Evolutionary conservation across 129 eudicot species (phyloP).

Genomic region (Kitagawia praeruptora): DNA sequence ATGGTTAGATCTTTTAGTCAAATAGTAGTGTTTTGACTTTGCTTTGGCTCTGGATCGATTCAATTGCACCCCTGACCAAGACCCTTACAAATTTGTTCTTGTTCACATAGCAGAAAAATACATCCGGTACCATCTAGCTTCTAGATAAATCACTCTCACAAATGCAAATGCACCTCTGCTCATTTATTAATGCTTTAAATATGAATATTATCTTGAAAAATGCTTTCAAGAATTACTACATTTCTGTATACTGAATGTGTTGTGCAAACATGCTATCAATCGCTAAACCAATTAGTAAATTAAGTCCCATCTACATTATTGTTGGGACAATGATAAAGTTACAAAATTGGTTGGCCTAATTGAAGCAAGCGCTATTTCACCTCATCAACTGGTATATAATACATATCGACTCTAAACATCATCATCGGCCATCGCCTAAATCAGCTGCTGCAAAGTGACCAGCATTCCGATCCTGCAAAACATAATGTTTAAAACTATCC

Average conservation of each 20-base stretch:
- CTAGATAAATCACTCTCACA: neutral
- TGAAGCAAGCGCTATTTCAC: neutral
- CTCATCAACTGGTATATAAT: neutral
- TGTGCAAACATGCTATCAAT: neutral
- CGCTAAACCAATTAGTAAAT: neutral
- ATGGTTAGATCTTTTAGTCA: too few species aligned
- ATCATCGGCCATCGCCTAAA: neutral
- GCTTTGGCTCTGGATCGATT: too few species aligned
- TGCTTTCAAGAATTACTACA: neutral
- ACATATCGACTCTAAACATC: neutral
- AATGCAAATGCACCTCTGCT: neutral
- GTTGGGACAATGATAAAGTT: neutral
- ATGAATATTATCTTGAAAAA: neutral
- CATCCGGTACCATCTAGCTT: too few species aligned
- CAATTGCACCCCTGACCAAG: too few species aligned
- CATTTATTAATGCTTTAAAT: neutral
- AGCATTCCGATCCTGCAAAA: constrained; percentile 8
- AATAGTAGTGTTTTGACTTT: too few species aligned
- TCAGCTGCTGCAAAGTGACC: neutral
- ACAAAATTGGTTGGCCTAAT: neutral
- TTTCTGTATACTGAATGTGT: neutral
- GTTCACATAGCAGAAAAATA: too few species aligned
- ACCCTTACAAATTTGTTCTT: too few species aligned
- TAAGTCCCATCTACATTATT: neutral
- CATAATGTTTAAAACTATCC: neutral